These are phyloP conservation scores for Rauvolfia tetraphylla DNA, from an alignment of 257 asterid genomes.

Conservation along the genomic window DNA sequence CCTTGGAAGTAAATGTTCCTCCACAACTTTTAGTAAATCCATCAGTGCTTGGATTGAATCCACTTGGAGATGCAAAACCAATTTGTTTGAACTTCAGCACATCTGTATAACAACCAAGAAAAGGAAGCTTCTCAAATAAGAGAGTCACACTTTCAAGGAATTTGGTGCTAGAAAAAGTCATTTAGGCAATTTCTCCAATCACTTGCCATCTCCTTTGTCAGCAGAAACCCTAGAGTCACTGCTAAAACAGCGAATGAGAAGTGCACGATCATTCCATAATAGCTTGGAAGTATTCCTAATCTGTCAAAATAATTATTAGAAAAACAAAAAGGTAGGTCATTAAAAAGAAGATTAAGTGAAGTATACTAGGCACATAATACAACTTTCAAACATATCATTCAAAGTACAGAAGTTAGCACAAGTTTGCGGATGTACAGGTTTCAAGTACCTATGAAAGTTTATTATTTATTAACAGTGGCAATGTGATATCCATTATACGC, in stretches of 20 bases:
- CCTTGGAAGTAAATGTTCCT: constrained; percentile 34
- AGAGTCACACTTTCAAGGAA: constrained; percentile 7
- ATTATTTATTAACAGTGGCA: background rate
- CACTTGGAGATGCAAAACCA: constrained; percentile 32
- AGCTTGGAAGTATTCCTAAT: constrained; percentile 43
- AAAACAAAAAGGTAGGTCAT: constrained; percentile 10
- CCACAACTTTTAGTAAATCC: constrained; percentile 30
- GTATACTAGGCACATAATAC: background rate
- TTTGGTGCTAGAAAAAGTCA: constrained; percentile 8
- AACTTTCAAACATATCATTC: background rate
- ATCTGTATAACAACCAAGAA: constrained; percentile 30
- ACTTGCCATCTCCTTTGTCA: constrained; percentile 55
- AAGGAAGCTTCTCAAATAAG: background rate
- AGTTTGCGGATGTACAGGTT: background rate
- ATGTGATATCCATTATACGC: background rate
- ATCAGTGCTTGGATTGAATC: constrained; percentile 16
- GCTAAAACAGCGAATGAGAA: constrained; percentile 44
- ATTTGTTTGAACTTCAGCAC: constrained; percentile 32
- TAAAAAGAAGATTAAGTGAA: background rate
- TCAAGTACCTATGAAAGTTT: background rate
- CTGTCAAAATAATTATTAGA: constrained; percentile 37
- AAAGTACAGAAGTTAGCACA: background rate
- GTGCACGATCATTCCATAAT: constrained; percentile 44
- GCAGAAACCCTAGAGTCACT: constrained; percentile 45
- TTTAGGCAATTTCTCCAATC: constrained; percentile 4